Conservation (phyloP, 768 basidiomycete genomes). For the Trametes punicea region DNA sequence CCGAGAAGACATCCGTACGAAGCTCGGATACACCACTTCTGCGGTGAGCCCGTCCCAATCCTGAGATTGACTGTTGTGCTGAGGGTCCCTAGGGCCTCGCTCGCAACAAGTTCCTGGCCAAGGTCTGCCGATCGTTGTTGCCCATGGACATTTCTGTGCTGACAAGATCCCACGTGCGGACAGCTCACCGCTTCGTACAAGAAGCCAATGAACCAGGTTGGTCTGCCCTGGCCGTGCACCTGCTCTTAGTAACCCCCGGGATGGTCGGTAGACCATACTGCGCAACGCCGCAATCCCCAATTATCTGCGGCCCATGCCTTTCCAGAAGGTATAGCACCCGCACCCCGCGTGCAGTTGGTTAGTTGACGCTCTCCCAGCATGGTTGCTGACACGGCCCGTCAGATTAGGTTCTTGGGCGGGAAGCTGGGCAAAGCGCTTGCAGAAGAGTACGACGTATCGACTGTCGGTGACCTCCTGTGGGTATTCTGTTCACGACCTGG, state of each 20-base stretch:
- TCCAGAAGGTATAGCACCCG: slow-evolving; percentile 39
- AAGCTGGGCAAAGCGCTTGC: slow-evolving; percentile 89
- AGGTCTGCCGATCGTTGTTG: slow-evolving; percentile 69
- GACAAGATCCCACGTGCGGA: neutral
- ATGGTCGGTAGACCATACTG: slow-evolving; percentile 63
- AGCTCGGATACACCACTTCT: slow-evolving; percentile 90
- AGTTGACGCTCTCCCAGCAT: neutral
- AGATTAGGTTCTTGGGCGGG: slow-evolving; percentile 95
- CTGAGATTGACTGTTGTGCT: neutral
- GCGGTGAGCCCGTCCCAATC: slow-evolving; percentile 52
- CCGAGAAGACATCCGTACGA: slow-evolving; percentile 59
- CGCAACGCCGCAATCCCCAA: slow-evolving; percentile 79
- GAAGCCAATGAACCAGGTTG: slow-evolving; percentile 85
- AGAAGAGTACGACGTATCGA: slow-evolving; percentile 83
- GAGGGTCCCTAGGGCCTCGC: slow-evolving; percentile 65
- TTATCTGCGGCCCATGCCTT: slow-evolving; percentile 81
- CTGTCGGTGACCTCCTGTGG: slow-evolving; percentile 87
- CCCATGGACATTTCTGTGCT: slow-evolving; percentile 56
- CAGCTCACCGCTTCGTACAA: slow-evolving; percentile 88
- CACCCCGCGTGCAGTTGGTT: neutral
- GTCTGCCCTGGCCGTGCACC: neutral
- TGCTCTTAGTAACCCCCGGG: neutral
- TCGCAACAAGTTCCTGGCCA: slow-evolving; percentile 92
- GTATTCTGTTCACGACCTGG: slow-evolving; percentile 28
- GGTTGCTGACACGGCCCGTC: slow-evolving; percentile 4